Conservation (phyloP, 2,329 filamentous ascomycete genomes). For the Rhynchosporium secalis region DNA sequence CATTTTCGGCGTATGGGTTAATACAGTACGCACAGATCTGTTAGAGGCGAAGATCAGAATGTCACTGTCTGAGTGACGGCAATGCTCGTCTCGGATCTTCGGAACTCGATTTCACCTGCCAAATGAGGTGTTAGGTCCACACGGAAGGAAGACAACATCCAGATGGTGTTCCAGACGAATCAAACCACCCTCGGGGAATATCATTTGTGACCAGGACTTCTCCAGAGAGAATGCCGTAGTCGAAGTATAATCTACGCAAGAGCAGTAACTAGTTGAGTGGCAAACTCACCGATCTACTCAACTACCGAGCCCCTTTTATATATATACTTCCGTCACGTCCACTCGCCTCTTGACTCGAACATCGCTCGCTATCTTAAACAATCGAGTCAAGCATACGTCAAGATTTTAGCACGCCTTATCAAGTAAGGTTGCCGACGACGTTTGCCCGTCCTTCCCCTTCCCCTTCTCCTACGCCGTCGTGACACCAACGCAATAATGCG, state of each 20-base stretch:
- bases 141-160: not conserved
- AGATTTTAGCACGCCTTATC: not conserved
- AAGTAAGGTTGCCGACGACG: conserved; percentile 10
- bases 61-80: not conserved
- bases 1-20: not conserved
- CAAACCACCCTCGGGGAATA: too few species aligned
- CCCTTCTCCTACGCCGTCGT: not conserved
- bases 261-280: not conserved
- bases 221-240: not conserved
- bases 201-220: too few species aligned
- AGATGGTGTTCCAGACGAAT: too few species aligned
- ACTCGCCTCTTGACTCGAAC: conserved; percentile 7
- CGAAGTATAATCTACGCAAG: not conserved
- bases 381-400: not conserved
- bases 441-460: not conserved
- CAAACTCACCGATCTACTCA: not conserved
- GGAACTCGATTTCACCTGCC: not conserved
- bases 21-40: not conserved
- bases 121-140: not conserved
- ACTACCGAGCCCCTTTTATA: conserved; percentile 1
- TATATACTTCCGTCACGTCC: not conserved
- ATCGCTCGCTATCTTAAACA: not conserved
- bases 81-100: not conserved
- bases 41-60: not conserved
- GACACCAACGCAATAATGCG: not conserved